Base-by-base conservation (phyloP, 129 eudicot species). In the Solidago caesia region DNA sequence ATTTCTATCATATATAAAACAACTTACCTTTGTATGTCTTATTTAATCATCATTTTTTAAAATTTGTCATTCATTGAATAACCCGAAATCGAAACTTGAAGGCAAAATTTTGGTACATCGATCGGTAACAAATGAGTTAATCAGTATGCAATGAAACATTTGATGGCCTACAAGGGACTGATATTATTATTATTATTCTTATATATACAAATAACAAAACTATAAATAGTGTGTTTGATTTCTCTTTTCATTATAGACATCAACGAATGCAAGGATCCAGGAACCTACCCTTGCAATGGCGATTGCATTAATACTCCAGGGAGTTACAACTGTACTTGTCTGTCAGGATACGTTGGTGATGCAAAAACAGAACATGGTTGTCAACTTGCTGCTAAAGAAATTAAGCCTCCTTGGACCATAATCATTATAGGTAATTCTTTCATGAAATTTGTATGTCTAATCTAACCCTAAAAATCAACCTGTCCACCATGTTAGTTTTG, bases 301-400 rank as follows among this genome's bases (percentile, higher is more conserved):
- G 46, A 63, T 11, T 63, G 68, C 47, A 6, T 11, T 1, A 63
- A 63, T 63, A 63, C 68, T 63, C 68, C 26, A 2, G 68, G 68
- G 21, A 13, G 45, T 29, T 39, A 63, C 45, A 63, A 63, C 1
- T 63, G 68, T 33, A 63, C 68, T 0, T 63, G 68, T 39, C 9
- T 7, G 2, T 21, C 8, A 11, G 68, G 68, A 0, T 29, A 4
- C 10, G 10, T 41, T 63, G 68, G 46, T 14, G 47, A 63, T 39
- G 26, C 47, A 41, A 63, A 63, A 14, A 12, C 3, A 59, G 13
- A 2, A 26, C 6, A 26, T 26, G 65, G 65, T 26, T 59, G 65
- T 26, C 43, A 10, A 26, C 7, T 0, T 10, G 5, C 13, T 39
- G 68, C 68, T 39, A 39, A 39, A 39, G 68, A 39, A 33, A 11